Base-by-base conservation (phyloP, 139 green algal genomes). In the Tetradesmus obliquus region DNA sequence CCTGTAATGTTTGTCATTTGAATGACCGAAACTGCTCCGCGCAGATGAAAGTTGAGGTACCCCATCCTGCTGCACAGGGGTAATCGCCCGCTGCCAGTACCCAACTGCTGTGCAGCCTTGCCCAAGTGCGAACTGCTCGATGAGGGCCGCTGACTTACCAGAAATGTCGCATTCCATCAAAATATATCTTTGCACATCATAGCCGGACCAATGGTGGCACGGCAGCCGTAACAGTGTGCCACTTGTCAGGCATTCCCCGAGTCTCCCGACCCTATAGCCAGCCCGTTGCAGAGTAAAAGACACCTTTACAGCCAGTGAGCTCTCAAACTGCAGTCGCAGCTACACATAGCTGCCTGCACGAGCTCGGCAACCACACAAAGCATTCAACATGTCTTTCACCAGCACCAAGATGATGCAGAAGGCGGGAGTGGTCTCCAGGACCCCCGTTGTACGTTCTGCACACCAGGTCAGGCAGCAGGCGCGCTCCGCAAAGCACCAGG, bases 261-360 rank as follows among this genome's bases (percentile, higher is more conserved):
- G 66, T 76, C 24, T 76, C 66, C 15, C 66, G 66, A 13, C 66
- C 66, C 15, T 76, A n/a, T 24, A 76, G 66, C 66, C 17, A 76
- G 17, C 17, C 15, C 17, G 2, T 24, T 19, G 1, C n/a, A 19
- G 17, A 24, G 66, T 10, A 7, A 6, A 24, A 0, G 66, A 6
- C 5, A 76, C 66, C 66, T 76, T 76, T 76, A 76, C 66, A 76
- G 66, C 66, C 66, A 76, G 66, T n/a, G 66, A 76, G 66, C 66
- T 76, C 66, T 76, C 2, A 7, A 76, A 24, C 66, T 76, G 66
- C 66, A 76, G 66, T 76, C 66, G 66, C 66, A 76, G 66, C 66
- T 76, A 76, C 66, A 76, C 66, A 76, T 76, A 76, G 66, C 66
- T 76, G 66, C 66, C 66, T 76, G 66, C 66, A 76, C 66, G 66